Evolutionary conservation across 2,329 filamentous ascomycete species (phyloP).

Genomic region (Alternaria sp.): DNA sequence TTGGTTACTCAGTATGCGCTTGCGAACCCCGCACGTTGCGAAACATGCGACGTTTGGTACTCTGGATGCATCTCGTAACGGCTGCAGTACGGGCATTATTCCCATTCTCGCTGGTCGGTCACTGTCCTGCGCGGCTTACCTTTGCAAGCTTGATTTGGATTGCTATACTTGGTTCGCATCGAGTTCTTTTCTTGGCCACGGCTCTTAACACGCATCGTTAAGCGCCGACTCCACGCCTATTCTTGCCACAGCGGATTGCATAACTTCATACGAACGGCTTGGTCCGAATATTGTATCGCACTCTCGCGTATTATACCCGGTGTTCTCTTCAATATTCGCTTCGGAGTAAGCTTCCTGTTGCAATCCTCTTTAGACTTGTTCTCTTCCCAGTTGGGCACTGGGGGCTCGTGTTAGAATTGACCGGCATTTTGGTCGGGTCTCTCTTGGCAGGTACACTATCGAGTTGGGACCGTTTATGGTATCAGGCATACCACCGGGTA

Average conservation of each 20-base stretch:
- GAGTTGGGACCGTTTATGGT: neutral
- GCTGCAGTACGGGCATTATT: neutral
- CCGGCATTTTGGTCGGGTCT: neutral
- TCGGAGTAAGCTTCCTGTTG: neutral
- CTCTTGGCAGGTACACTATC: neutral
- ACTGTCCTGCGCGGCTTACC: neutral
- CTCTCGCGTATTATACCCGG: neutral
- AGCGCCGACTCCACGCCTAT: neutral
- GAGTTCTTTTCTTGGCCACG: neutral
- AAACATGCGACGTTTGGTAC: constrained; percentile 4
- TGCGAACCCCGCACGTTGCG: constrained; percentile 10
- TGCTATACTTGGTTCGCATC: neutral
- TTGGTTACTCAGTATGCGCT: constrained; percentile 3
- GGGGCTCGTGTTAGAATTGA: neutral
- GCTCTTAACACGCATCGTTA: neutral
- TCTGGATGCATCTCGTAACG: neutral
- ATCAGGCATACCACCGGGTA: neutral
- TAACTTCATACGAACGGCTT: neutral
- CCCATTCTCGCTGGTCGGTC: neutral
- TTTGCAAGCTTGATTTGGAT: neutral
- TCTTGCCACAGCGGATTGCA: neutral
- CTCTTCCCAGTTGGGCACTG: neutral
- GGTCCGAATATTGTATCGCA: neutral
- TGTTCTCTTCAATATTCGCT: neutral
- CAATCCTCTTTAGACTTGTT: neutral